Evolutionary conservation across 2,329 filamentous ascomycete species (phyloP), one percentile per base, ranked within the genome.

Genomic region (Talaromyces sp.): DNA sequence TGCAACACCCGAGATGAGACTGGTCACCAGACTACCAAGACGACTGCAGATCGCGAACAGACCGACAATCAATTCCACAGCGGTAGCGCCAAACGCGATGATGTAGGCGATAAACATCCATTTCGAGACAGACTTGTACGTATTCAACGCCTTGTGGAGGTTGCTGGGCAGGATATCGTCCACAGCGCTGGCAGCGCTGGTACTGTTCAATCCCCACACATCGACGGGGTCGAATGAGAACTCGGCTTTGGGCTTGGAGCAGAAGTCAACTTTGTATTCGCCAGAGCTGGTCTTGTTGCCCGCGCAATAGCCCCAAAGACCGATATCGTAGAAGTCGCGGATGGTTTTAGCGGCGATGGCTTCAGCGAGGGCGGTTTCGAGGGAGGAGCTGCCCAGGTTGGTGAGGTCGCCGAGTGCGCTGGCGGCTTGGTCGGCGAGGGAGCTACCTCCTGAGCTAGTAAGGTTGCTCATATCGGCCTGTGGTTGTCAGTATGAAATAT

Each of bases 51-150:
- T 90, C 68, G 93, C 90, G 68, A 94, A 89, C 74, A 96, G 82
- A 67, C 93, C 93, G 56, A 96, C 80, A 52, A 95, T 67, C 66
- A 97, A 83, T 77, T 93, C 90, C 31, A 88, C 78, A 48, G 82
- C 85, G 7, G 94, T 90, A 19, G 87, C 82, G 67, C 88, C 78
- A 71, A 93, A 84, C 60, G 91, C 88, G 68, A 92, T 83, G 70
- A 92, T 83, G 77, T 93, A 97, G 68, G 89, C 88, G 66, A 94
- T 84, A 78, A 93, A 88, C 77, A 94, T 93, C 90, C 90, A 96
- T 74, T 89, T 90, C 65, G 87, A 85, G 39, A 93, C 87, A 61
- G 84, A 86, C 74, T 85, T 83, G 82, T 97, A 97, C 19, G 86
- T 83, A 54, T 89, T 85, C 70, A 98, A 80, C 16, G 89, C 87